These are phyloP conservation scores for Colletotrichum zoysiae DNA, from an alignment of 2,329 filamentous ascomycete genomes.

Conservation along the genomic window DNA sequence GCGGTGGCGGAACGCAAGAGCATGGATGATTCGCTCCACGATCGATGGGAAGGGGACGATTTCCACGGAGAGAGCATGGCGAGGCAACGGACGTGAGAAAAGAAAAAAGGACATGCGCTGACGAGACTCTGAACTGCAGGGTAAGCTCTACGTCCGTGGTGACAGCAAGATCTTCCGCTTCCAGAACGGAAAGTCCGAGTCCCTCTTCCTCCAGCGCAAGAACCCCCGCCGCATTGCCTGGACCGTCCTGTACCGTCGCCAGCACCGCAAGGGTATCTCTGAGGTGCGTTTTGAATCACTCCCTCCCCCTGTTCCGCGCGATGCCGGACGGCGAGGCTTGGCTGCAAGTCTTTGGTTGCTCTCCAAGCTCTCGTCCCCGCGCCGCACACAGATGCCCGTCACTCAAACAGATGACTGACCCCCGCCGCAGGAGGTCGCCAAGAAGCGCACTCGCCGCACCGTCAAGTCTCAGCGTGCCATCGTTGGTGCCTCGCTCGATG, in stretches of 20 bases:
- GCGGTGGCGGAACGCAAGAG: constrained; percentile 1
- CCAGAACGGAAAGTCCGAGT: constrained; percentile 99
- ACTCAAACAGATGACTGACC: constrained; percentile 52
- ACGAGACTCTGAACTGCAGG: constrained; percentile 67
- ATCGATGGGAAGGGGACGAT: constrained; percentile 19
- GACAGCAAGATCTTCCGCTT: constrained; percentile 99
- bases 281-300: constrained; percentile 78
- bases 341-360: not conserved
- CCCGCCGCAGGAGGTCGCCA: constrained; percentile 89
- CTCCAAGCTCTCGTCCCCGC: not conserved
- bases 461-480: constrained; percentile 99
- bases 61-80: not conserved
- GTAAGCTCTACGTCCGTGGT: constrained; percentile 99
- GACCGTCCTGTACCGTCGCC: constrained; percentile 97
- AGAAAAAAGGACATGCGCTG: constrained; percentile 43
- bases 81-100: constrained; percentile 16
- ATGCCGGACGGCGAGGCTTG: not conserved
- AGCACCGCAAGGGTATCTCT: constrained; percentile 99
- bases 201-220: constrained; percentile 99
- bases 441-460: constrained; percentile 98
- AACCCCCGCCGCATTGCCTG: constrained; percentile 99
- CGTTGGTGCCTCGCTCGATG: constrained; percentile 98
- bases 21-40: not conserved
- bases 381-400: not conserved
- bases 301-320: not conserved